Percentiles rank a stretch among this genome's conserved stretches.
Evolutionary conservation across 1,284 basidiomycete genomes (phyloP).

Genomic region (Sporisorium scitamineum): DNA sequence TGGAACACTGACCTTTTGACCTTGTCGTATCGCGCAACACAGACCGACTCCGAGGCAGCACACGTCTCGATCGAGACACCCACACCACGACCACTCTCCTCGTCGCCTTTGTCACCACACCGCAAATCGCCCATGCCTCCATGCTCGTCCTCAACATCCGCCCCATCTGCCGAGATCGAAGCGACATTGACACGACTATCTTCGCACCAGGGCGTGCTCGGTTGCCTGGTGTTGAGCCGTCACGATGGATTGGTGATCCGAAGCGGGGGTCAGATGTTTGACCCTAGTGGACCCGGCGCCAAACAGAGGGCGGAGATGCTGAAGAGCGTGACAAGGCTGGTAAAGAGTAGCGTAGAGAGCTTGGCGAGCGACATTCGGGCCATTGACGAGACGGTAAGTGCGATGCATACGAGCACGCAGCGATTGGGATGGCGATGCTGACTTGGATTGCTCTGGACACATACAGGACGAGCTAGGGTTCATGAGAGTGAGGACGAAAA

Average conservation of each 20-base stretch:
- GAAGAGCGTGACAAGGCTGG: slow-evolving; percentile 54
- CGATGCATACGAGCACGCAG: background rate
- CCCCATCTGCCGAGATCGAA: slow-evolving; percentile 62
- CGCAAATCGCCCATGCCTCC: slow-evolving; percentile 58
- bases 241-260: slow-evolving; percentile 64
- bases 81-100: slow-evolving; percentile 29
- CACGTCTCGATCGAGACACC: slow-evolving; percentile 29
- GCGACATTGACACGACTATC: slow-evolving; percentile 60
- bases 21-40: background rate
- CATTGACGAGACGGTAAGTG: slow-evolving; percentile 45
- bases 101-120: slow-evolving; percentile 27
- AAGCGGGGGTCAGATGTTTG: slow-evolving; percentile 66
- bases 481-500: slow-evolving; percentile 60
- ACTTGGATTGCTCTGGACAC: background rate
- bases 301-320: slow-evolving; percentile 49
- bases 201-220: slow-evolving; percentile 54
- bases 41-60: slow-evolving; percentile 19
- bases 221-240: slow-evolving; percentile 57
- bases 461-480: slow-evolving; percentile 60
- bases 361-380: slow-evolving; percentile 41
- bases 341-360: slow-evolving; percentile 40
- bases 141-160: slow-evolving; percentile 34
- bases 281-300: slow-evolving; percentile 59
- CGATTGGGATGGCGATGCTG: background rate
- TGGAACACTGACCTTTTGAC: background rate